A percentile compares a stretch with the other conserved stretches of the same genome.
Evolutionary conservation across 192 early-diverging fungal genomes (phyloP).

Genomic region (Entomortierella beljakovae): DNA sequence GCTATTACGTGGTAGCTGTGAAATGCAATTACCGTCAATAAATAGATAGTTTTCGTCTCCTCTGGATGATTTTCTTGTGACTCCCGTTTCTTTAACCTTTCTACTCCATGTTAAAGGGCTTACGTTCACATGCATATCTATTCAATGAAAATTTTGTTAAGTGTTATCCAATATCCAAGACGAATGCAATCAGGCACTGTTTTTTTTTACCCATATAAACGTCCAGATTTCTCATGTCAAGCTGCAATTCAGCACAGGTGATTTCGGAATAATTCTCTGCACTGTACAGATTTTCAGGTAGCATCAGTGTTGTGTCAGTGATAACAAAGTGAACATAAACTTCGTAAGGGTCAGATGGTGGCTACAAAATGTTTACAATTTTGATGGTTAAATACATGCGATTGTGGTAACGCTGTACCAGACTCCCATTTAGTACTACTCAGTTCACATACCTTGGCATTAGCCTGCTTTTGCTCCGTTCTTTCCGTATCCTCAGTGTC

Average conservation of each 20-base stretch:
- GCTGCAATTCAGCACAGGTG: conserved; percentile 70
- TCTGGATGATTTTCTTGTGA: conserved; percentile 37
- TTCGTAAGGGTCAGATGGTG: conserved; percentile 64
- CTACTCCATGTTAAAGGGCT: conserved; percentile 68
- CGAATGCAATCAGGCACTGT: neutral
- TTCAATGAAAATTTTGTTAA: neutral
- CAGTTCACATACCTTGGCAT: conserved; percentile 60
- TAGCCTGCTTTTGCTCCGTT: conserved; percentile 58
- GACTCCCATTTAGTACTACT: too few relatives aligned
- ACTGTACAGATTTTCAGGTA: conserved; percentile 73
- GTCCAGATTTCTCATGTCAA: conserved; percentile 73
- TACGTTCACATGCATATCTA: conserved; percentile 69
- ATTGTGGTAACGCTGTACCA: neutral
- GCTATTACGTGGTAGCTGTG: too few relatives aligned
- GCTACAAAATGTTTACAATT: conserved; percentile 30
- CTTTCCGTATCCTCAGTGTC: conserved; percentile 23
- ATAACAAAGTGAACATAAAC: conserved; percentile 60
- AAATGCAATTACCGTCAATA: conserved; percentile 69
- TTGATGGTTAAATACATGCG: neutral
- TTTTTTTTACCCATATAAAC: conserved; percentile 67
- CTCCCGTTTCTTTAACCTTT: conserved; percentile 10
- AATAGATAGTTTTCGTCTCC: conserved; percentile 62
- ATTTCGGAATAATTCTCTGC: conserved; percentile 62
- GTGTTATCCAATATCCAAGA: neutral
- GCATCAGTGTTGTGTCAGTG: conserved; percentile 59